Evolutionary conservation across 2,329 filamentous ascomycete genomes (phyloP).

Genomic region (Clonostachys rosea): DNA sequence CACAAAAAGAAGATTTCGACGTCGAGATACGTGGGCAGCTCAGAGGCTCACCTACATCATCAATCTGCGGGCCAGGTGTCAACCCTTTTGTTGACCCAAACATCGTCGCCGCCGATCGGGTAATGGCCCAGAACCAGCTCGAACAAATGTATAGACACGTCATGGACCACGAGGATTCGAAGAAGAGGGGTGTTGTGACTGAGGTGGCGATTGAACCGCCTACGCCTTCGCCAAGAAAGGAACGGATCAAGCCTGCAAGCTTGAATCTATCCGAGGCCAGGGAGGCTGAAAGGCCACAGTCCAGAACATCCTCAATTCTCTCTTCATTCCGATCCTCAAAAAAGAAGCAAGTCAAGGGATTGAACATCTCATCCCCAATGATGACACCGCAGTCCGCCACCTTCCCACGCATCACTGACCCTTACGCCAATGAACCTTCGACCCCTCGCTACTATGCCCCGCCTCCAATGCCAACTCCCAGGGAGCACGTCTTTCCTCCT

Average conservation of each 20-base stretch:
- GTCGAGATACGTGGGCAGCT: conserved; percentile 6
- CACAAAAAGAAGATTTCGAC: conserved; percentile 25
- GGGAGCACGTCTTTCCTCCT: no score
- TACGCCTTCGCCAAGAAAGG: conserved; percentile 33
- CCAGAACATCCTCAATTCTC: conserved; percentile 53
- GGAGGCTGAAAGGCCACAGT: conserved; percentile 44
- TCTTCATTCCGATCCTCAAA: conserved; percentile 58
- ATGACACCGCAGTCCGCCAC: conserved; percentile 58
- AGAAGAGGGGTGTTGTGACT: conserved; percentile 48
- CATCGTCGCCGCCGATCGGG: conserved; percentile 69
- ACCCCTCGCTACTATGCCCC: conserved; percentile 60
- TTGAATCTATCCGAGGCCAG: conserved; percentile 39
- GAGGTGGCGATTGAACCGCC: conserved; percentile 29
- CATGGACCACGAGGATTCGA: conserved; percentile 79
- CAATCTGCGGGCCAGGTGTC: conserved; percentile 47
- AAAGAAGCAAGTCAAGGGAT: conserved; percentile 43
- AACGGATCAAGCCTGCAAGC: conserved; percentile 41
- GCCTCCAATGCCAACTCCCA: conserved; percentile 53
- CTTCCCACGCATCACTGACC: conserved; percentile 47
- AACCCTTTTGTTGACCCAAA: conserved; percentile 72
- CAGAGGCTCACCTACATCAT: conserved; percentile 34
- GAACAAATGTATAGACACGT: conserved; percentile 90
- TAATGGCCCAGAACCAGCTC: conserved; percentile 75
- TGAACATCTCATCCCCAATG: conserved; percentile 61
- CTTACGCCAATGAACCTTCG: conserved; percentile 24